Base-by-base conservation (phyloP, 768 basidiomycete species). In the Saitozyma sp. region DNA sequence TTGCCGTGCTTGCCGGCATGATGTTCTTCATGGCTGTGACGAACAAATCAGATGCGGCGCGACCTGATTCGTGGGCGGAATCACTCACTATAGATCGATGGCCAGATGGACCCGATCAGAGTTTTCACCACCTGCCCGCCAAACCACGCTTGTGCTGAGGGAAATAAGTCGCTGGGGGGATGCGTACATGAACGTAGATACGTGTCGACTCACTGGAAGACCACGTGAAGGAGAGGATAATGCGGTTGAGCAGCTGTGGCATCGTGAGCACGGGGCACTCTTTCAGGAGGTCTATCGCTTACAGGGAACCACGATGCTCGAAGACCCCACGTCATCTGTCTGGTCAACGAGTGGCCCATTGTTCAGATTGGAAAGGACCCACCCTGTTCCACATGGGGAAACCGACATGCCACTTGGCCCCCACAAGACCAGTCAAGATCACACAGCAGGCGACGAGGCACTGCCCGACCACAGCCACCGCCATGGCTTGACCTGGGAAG, bases 301-400 rank as follows among this genome's bases (percentile, higher is more conserved):
- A 14, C 46, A 29, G 66, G 65, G 50, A 66, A 65, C 53, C 60
- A 57, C 1, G 64, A 67, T 14, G 63, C 61, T 43, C 55, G 50
- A 42, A 69, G 54, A n/a, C 71, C 62, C 69, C 70, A 64, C 29
- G 67, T 69, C 56, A 73, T 65, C 29, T 29, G 29, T 29, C 29
- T 29, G 29, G 29, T 29, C 29, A 29, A 29, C 29, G 29, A 29
- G 29, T 29, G 5, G 2, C 29, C 2, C 29, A 29, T 29, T 5
- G 29, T 29, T 29, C 29, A 29, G 29, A 29, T 2, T 29, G 29
- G 5, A 29, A 5, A 5, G 29, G 29, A 29, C 29, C 29, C 29
- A 29, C 29, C 50, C 74, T 54, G 51, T 76, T 76, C 60, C 70
- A 71, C 41, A 76, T 67, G n/a, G 72, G 70, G 56, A 76, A 76